A percentile compares a stretch with the other conserved stretches of the same genome.
Evolutionary conservation across 164 flowering plant genomes (phyloP).

Genomic region (Annona squamosa): DNA sequence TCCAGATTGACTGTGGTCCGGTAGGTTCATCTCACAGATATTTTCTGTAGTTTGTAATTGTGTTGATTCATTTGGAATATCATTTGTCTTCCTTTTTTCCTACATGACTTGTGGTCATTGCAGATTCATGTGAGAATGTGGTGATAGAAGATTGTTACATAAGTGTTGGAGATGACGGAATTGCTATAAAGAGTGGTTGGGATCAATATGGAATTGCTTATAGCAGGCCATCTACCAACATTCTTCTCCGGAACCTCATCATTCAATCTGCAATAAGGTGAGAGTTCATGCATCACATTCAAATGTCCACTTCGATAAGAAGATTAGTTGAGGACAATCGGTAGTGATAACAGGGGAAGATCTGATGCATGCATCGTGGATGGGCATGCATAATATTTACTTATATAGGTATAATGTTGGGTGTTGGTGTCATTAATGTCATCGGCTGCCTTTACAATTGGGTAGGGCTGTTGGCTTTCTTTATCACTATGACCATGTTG

Average conservation of each 20-base stretch:
- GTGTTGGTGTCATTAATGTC: too few relatives aligned
- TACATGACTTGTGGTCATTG: neutral
- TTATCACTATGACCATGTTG: too few relatives aligned
- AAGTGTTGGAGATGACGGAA: constrained; percentile 92
- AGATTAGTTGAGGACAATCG: neutral
- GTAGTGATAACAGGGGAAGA: neutral
- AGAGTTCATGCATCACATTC: constrained; percentile 8
- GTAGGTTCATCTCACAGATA: neutral
- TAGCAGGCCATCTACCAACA: constrained; percentile 73
- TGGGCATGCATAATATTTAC: neutral
- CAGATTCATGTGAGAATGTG: constrained; percentile 95
- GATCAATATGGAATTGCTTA: constrained; percentile 93
- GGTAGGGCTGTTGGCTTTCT: too few relatives aligned
- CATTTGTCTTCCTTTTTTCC: neutral
- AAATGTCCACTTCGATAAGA: neutral
- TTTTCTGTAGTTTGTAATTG: neutral
- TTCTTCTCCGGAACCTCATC: constrained; percentile 73
- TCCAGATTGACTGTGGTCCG: neutral
- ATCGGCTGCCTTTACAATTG: too few relatives aligned
- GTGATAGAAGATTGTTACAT: constrained; percentile 89
- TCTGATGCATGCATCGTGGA: neutral
- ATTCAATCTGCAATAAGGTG: constrained; percentile 90
- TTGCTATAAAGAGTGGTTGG: constrained; percentile 99
- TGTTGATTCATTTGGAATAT: neutral
- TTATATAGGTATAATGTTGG: too few relatives aligned